phyloP scores from a whole-genome alignment of 148 eudicot genomes.

The Camellia granthamiana region DNA sequence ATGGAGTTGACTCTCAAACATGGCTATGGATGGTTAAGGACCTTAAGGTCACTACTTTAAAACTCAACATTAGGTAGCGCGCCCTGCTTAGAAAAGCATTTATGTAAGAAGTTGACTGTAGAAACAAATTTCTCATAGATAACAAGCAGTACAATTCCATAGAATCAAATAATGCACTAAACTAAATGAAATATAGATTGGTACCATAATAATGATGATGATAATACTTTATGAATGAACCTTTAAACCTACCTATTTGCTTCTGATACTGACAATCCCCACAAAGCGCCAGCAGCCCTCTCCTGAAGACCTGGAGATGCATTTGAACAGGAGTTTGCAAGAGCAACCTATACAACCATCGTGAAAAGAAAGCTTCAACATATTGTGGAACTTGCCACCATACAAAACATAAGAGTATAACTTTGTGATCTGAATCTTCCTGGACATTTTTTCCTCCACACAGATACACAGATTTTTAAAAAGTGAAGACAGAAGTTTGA shows the following conservation, averaged over 20 bases:
- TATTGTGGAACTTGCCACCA: slow-evolving; percentile 2
- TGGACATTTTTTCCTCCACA: neutral
- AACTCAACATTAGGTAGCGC: neutral
- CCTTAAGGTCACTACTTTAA: slow-evolving; percentile 1
- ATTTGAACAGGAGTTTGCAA: slow-evolving; percentile 82
- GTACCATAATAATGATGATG: neutral
- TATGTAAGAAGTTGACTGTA: neutral
- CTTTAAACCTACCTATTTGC: slow-evolving; percentile 62
- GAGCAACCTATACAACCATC: slow-evolving; percentile 65
- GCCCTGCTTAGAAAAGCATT: neutral
- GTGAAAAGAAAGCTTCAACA: neutral
- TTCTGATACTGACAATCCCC: slow-evolving; percentile 98
- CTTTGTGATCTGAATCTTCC: neutral
- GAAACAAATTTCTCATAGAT: neutral
- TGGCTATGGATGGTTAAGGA: neutral
- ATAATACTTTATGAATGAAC: neutral
- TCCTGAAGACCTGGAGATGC: slow-evolving; percentile 97
- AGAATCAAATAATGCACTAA: slow-evolving; percentile 8
- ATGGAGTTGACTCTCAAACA: neutral
- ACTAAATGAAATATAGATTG: slow-evolving; percentile 9
- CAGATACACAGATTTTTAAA: neutral
- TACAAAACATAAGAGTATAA: neutral
- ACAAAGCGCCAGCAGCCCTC: slow-evolving; percentile 99
- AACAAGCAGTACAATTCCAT: neutral
- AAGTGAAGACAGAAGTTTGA: neutral